Evolutionary conservation across 2,329 filamentous ascomycete genomes (phyloP), one percentile per base, ranked within the genome.

Genomic region (Aspergillus nomiae): DNA sequence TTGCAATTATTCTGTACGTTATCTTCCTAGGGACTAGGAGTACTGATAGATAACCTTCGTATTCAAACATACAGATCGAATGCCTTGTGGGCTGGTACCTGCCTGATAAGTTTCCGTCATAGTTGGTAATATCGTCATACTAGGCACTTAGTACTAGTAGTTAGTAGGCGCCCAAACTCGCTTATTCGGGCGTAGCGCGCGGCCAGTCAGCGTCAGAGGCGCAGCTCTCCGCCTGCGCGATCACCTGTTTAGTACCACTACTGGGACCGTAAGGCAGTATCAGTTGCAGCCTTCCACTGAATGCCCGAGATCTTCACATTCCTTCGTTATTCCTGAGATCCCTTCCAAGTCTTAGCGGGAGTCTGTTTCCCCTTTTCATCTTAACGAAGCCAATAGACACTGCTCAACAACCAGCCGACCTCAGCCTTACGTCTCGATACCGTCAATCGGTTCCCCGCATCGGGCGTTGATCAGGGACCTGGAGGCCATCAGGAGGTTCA

Each of bases 231-330:
- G 64, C 63, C 66, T 65, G 50, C 58, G 64, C 63, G 56, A 67
- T 59, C 64, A 60, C 59, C 61, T 62, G 65, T 66, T 63, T 41
- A 41, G 16, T n/a, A 19, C 16, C 9, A 41, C 16, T 41, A n/a
- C 34, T 36, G n/a, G 38, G 38, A 8, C 38, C 38, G 38, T 41
- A 41, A 41, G 38, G 38, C 38, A 62, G 65, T 55, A 55, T 55
- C 32, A 38, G 32, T 71, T 67, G 64, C 69, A 69, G 65, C 62
- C 63, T 63, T 65, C 61, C 63, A 57, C 58, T 56, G 58, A 34
- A 55, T 41, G 28, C 21, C 56, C 26, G 58, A 63, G 41, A 34
- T 19, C 28, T 34, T 36, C 50, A 38, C 32, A n/a, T 26, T 45
- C 14, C 21, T 45, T 54, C 48, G 53, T 32, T 41, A 45, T 19